A percentile compares a stretch with the other conserved stretches of the same genome.
Evolutionary conservation across 495 filamentous ascomycete species (phyloP).

Genomic region (Talaromyces stipitatus): DNA sequence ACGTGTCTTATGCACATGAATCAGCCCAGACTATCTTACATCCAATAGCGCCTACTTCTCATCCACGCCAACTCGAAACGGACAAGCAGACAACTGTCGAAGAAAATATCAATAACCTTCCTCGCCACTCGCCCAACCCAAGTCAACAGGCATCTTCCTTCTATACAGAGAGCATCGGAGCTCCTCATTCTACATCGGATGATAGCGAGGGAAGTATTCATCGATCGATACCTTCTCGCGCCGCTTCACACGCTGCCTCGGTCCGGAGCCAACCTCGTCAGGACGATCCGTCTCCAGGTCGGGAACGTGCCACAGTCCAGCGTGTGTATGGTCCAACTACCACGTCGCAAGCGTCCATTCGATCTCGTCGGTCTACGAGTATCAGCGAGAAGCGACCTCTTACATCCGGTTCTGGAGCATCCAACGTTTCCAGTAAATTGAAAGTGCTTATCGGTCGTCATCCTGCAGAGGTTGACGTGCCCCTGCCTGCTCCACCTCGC

Average conservation of each 20-base stretch:
- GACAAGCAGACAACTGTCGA: background rate
- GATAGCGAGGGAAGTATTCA: constrained; percentile 27
- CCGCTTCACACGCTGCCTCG: constrained; percentile 20
- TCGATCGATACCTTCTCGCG: constrained; percentile 17
- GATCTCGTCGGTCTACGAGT: constrained; percentile 31
- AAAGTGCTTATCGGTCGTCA: constrained; percentile 45
- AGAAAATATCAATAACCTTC: background rate
- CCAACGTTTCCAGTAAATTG: constrained; percentile 43
- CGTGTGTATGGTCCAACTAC: constrained; percentile 23
- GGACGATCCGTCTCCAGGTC: constrained; percentile 12
- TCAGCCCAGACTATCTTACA: constrained; percentile 3
- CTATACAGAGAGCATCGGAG: constrained; percentile 7
- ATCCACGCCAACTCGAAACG: constrained; percentile 5
- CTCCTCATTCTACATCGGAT: constrained; percentile 23
- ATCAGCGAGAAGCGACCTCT: constrained; percentile 45
- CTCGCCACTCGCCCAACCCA: background rate
- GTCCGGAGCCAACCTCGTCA: constrained; percentile 17
- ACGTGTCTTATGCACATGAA: background rate
- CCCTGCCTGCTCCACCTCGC: constrained; percentile 29
- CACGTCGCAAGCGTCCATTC: constrained; percentile 24
- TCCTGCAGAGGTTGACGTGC: constrained; percentile 28
- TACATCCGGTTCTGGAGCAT: constrained; percentile 46
- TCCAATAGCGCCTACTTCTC: constrained; percentile 3
- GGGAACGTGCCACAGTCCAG: constrained; percentile 45
- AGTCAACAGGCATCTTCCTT: constrained; percentile 5